Evolutionary conservation across 1,139 yeast genomes (phyloP).

Genomic region (Pichia sp.): DNA sequence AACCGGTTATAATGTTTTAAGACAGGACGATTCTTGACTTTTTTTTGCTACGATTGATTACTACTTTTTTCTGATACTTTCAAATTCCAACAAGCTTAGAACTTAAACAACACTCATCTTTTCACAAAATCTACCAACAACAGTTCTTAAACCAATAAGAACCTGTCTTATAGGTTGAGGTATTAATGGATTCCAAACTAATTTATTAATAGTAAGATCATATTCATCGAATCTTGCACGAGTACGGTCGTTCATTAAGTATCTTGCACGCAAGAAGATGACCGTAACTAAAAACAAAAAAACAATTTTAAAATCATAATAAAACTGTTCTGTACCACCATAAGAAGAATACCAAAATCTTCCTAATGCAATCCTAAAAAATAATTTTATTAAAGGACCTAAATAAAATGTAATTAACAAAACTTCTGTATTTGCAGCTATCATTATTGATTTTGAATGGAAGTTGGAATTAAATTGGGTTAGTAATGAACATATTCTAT

Average conservation of each 20-base stretch:
- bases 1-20: neutral
- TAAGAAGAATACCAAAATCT: conserved; percentile 23
- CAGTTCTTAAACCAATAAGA: conserved; percentile 12
- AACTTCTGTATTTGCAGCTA: conserved; percentile 45
- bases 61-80: too few relatives aligned
- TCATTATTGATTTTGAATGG: conserved; percentile 40
- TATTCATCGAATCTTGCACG: conserved; percentile 35
- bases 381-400: conserved; percentile 21
- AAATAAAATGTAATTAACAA: conserved; percentile 27
- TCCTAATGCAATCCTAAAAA: conserved; percentile 20
- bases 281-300: conserved; percentile 31
- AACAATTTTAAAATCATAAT: conserved; percentile 22
- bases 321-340: conserved; percentile 13
- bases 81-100: neutral
- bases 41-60: too few relatives aligned
- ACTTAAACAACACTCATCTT: conserved; percentile 10
- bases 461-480: conserved; percentile 34
- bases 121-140: conserved; percentile 14
- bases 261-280: conserved; percentile 42
- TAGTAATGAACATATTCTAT: conserved; percentile 22
- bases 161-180: conserved; percentile 15
- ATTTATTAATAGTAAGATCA: conserved; percentile 33
- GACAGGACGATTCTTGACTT: neutral
- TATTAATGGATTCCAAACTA: conserved; percentile 28
- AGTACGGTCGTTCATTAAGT: conserved; percentile 38